Evolutionary conservation across 2,329 filamentous ascomycete species (phyloP), one percentile per base, ranked within the genome.

Genomic region (Golovinomyces cichoracearum): DNA sequence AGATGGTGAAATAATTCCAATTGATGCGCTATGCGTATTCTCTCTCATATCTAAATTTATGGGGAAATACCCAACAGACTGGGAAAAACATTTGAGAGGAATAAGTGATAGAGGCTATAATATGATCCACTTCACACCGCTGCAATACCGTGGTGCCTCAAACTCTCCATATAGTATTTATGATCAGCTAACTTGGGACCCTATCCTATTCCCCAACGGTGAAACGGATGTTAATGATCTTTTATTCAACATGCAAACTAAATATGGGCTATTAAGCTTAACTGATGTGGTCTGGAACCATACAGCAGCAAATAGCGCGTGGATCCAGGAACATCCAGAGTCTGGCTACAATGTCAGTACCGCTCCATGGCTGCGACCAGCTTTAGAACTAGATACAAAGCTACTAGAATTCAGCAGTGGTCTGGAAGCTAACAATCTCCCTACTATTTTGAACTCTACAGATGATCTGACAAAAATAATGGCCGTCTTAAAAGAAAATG

Each of bases 231-330:
- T 95, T 49, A 69, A 77, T 50, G 70, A 74, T 44, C 69, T 98
- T 68, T 75, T 93, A 17, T 64, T 74, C 40, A 85, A 74, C 60
- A 80, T 98, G 71, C 83, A 94, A 63, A 71, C 78, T 47, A 78
- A 93, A 48, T 78, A 92, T 62, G 82, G 82, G 2, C 68, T 98
- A 48, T 69, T 98, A 50, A 84, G 83, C 52, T 65, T 98, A 66
- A 94, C 88, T 0, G 90, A 98, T 62, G 88, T 98, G 52, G 92
- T 98, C 41, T 85, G 90, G 69, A 98, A 98, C 60, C 90, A 98
- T 65, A 98, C 90, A 3, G 88, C 90, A 5, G 75, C 94, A 66
- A 95, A 95, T 65, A 92, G 82, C 64, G 74, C 80, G 57, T 98
- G 90, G 90, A 72, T 98, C 10, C 72, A 92, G 60, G 80, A 92